Conservation (phyloP, 306 rosid genomes). For the Begonia masoniana region DNA sequence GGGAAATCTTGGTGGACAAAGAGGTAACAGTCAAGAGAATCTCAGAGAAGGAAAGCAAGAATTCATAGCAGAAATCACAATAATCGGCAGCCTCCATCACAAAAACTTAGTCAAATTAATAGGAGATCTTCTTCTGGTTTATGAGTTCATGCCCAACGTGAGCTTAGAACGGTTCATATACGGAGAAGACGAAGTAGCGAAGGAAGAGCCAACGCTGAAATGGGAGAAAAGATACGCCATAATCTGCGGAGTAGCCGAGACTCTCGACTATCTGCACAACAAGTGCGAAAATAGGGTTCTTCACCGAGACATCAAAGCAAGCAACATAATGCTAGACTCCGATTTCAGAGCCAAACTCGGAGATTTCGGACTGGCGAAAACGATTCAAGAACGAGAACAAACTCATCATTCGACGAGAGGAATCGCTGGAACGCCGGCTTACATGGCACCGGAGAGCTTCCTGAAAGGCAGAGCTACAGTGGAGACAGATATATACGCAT, state of each 20-base stretch:
- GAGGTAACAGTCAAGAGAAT: slow-evolving; percentile 64
- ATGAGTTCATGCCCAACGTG: slow-evolving; percentile 70
- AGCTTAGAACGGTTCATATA: slow-evolving; percentile 57
- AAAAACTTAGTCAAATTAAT: slow-evolving; percentile 52
- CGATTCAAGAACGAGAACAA: slow-evolving; percentile 32
- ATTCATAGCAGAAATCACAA: slow-evolving; percentile 70
- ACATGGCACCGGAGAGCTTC: slow-evolving; percentile 78
- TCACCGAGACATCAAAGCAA: slow-evolving; percentile 66
- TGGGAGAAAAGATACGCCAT: slow-evolving; percentile 42
- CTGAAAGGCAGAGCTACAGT: slow-evolving; percentile 48
- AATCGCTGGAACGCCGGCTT: slow-evolving; percentile 72
- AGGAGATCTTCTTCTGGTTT: slow-evolving; percentile 74
- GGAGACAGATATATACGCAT: slow-evolving; percentile 68
- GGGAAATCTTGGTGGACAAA: slow-evolving; percentile 30
- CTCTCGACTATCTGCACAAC: slow-evolving; percentile 61
- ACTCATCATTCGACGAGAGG: slow-evolving; percentile 62
- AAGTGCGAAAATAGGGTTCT: slow-evolving; percentile 56
- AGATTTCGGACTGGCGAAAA: slow-evolving; percentile 66
- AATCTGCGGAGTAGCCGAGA: slow-evolving; percentile 53
- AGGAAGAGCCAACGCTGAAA: slow-evolving; percentile 8
- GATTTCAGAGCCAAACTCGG: slow-evolving; percentile 50
- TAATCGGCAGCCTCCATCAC: slow-evolving; percentile 67
- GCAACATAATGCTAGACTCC: slow-evolving; percentile 56
- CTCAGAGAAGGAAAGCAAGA: slow-evolving; percentile 63
- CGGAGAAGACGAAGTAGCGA: slow-evolving; percentile 9